These are phyloP conservation scores for Geotrichum candidum DNA, from an alignment of 1,139 yeast genomes.

Conservation along the genomic window DNA sequence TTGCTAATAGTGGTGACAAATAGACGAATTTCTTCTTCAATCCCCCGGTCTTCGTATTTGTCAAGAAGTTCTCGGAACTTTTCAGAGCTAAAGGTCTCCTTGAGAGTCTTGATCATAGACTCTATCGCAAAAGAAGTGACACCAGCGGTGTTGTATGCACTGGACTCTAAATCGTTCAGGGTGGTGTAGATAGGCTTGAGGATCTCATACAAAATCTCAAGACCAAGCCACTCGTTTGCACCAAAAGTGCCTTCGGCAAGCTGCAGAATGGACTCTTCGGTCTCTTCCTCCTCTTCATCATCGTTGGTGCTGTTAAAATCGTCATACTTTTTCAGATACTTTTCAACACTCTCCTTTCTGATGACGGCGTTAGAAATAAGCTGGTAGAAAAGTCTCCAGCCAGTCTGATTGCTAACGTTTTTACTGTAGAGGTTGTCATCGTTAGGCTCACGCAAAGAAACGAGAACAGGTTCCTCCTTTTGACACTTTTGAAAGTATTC, in stretches of 20 bases:
- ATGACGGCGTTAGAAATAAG: slow-evolving; percentile 11
- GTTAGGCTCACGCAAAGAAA: slow-evolving; percentile 13
- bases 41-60: not conserved
- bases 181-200: slow-evolving; percentile 17
- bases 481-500: slow-evolving; percentile 15
- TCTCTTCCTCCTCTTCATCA: slow-evolving; percentile 14
- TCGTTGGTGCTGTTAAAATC: slow-evolving; percentile 9
- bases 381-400: slow-evolving; percentile 16
- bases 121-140: slow-evolving; percentile 19
- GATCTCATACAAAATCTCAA: slow-evolving; percentile 11
- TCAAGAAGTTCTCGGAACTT: slow-evolving; percentile 3
- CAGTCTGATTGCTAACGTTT: slow-evolving; percentile 15
- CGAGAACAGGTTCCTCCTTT: slow-evolving; percentile 8
- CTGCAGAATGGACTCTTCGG: slow-evolving; percentile 14
- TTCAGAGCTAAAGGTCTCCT: slow-evolving; percentile 7
- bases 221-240: slow-evolving; percentile 13
- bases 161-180: slow-evolving; percentile 15
- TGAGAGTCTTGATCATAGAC: slow-evolving; percentile 17
- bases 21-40: slow-evolving; percentile 4
- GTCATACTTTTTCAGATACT: slow-evolving; percentile 13
- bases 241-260: slow-evolving; percentile 16
- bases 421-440: slow-evolving; percentile 15
- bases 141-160: slow-evolving; percentile 19
- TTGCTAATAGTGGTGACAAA: slow-evolving; percentile 7
- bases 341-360: slow-evolving; percentile 13